These are phyloP conservation scores for Solanum neorickii DNA, from an alignment of 257 asterid genomes.

Conservation along the genomic window DNA sequence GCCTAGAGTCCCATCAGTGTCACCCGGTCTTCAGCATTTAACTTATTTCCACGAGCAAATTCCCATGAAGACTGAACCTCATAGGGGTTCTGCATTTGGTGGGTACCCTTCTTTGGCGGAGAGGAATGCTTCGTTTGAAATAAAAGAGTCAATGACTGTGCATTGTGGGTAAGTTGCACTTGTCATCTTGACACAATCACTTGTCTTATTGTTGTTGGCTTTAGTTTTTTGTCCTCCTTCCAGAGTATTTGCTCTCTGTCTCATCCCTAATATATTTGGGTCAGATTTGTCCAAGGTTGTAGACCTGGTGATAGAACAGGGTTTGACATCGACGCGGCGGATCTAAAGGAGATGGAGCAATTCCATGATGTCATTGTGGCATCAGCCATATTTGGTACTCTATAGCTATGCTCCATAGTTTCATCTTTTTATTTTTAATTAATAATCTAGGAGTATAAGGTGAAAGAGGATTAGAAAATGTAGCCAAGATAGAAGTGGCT, in stretches of 20 bases:
- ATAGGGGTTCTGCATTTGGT: conserved; percentile 90
- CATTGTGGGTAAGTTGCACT: conserved; percentile 81
- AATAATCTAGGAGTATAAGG: not conserved
- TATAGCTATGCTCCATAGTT: conserved; percentile 12
- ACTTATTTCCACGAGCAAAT: conserved; percentile 57
- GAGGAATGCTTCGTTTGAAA: conserved; percentile 59
- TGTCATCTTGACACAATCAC: not conserved
- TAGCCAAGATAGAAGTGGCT: not conserved
- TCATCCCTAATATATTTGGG: not conserved
- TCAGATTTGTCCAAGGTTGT: conserved; percentile 87
- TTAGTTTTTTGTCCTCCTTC: not conserved
- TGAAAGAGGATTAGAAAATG: not conserved
- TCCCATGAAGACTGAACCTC: conserved; percentile 43
- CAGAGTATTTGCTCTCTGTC: not conserved
- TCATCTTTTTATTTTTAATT: not conserved
- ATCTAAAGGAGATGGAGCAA: conserved; percentile 58
- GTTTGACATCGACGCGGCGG: conserved; percentile 74
- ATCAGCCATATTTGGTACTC: conserved; percentile 93
- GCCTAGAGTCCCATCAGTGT: conserved; percentile 61
- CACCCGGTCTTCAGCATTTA: conserved; percentile 62
- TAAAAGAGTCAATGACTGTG: conserved; percentile 74
- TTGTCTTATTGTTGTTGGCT: not conserved
- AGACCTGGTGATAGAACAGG: conserved; percentile 76
- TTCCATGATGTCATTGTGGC: conserved; percentile 84
- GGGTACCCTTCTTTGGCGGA: conserved; percentile 83